Conservation (phyloP, 768 basidiomycete genomes). For the Russula olivacea region DNA sequence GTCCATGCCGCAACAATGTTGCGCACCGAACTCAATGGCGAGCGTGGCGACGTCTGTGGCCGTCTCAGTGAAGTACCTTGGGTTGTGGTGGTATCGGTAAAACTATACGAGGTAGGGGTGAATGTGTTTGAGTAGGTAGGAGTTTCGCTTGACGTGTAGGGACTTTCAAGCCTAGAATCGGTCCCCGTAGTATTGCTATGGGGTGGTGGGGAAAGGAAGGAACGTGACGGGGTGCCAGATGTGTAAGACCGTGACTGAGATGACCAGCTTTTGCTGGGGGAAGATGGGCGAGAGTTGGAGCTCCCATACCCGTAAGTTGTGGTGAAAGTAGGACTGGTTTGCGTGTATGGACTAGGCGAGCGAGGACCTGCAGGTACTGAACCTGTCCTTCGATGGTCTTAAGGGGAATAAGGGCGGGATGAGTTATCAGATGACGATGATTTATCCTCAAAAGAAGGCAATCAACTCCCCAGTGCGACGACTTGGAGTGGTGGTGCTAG, state of each 20-base stretch:
- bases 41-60: conserved; percentile 58
- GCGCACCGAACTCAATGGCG: conserved; percentile 65
- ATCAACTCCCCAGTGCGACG: conserved; percentile 64
- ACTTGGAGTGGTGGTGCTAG: conserved; percentile 36
- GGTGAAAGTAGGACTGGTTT: conserved; percentile 36
- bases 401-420: conserved; percentile 30
- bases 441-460: conserved; percentile 63
- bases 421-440: conserved; percentile 35
- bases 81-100: conserved; percentile 34
- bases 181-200: conserved; percentile 27
- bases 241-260: conserved; percentile 31
- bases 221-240: conserved; percentile 24
- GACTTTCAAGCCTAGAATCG: conserved; percentile 35
- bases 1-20: conserved; percentile 80
- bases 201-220: conserved; percentile 46
- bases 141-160: conserved; percentile 27
- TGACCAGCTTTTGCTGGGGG: conserved; percentile 42
- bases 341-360: conserved; percentile 36
- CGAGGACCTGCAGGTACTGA: conserved; percentile 41
- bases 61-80: conserved; percentile 53
- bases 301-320: conserved; percentile 35
- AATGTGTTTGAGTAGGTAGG: conserved; percentile 36
- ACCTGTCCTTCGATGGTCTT: conserved; percentile 47
- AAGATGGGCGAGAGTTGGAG: conserved; percentile 43
- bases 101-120: conserved; percentile 35